phyloP scores from a whole-genome alignment of 495 filamentous ascomycete species.

The Hypoxylon fuscum region DNA sequence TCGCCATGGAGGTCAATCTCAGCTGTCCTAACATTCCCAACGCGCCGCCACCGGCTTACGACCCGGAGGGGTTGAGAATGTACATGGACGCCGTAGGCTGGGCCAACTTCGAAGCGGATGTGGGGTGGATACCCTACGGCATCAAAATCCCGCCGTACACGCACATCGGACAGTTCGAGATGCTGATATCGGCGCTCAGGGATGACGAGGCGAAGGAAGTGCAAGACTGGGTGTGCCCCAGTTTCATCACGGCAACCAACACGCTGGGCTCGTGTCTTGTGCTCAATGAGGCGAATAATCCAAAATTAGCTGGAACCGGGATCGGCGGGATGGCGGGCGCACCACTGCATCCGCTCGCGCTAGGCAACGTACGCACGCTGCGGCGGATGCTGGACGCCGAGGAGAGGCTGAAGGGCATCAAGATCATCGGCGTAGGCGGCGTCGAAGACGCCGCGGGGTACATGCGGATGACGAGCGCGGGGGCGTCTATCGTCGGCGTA shows the following conservation, averaged over 20 bases:
- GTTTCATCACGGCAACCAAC: constrained; percentile 76
- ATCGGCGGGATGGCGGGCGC: constrained; percentile 74
- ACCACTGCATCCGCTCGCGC: constrained; percentile 73
- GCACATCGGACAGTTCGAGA: constrained; percentile 65
- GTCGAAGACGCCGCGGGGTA: constrained; percentile 67
- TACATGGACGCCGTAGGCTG: constrained; percentile 58
- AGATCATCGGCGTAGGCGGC: constrained; percentile 73
- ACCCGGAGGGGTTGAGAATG: constrained; percentile 47
- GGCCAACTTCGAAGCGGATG: constrained; percentile 5
- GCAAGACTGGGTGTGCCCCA: too few relatives aligned
- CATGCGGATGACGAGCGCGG: constrained; percentile 68
- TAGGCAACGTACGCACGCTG: constrained; percentile 74
- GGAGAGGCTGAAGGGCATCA: constrained; percentile 48
- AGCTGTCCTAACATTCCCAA: constrained; percentile 76
- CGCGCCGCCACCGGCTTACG: constrained; percentile 74
- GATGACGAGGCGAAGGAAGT: too few relatives aligned
- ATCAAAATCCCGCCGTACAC: constrained; percentile 80
- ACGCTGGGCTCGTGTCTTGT: constrained; percentile 74
- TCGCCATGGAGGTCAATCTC: constrained; percentile 76
- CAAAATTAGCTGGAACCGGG: constrained; percentile 56
- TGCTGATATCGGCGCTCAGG: constrained; percentile 59
- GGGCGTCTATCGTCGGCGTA: constrained; percentile 69
- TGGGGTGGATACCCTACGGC: constrained; percentile 56
- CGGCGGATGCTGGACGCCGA: constrained; percentile 61
- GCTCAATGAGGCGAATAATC: constrained; percentile 46